Evolutionary conservation across 208 protist species (phyloP).

Genomic region (Trichomonas tenax): DNA sequence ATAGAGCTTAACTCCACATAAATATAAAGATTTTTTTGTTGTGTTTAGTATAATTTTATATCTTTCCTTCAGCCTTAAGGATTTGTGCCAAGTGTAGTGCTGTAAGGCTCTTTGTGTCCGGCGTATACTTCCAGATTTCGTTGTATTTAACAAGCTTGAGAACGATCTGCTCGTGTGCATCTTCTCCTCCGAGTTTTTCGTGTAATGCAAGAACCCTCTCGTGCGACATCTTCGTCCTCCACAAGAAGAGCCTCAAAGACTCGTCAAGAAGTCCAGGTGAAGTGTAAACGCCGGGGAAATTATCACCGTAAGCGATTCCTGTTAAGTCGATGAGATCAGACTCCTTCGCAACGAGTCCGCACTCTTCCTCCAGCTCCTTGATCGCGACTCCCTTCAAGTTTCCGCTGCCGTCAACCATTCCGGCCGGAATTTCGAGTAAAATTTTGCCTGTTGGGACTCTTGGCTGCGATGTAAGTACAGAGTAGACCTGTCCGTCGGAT

Average conservation of each 20-base stretch:
- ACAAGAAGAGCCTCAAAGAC: background rate
- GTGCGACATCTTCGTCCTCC: background rate
- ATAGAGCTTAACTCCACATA: background rate
- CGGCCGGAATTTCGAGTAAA: background rate
- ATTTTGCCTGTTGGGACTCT: background rate
- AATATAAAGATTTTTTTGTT: no score
- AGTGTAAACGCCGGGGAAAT: background rate
- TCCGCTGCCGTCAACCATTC: background rate
- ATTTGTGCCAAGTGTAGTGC: background rate
- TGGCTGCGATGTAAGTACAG: background rate
- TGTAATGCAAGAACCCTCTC: background rate
- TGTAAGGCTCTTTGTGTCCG: background rate
- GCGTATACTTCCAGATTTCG: background rate
- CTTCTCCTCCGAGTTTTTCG: background rate
- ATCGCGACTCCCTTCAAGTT: background rate
- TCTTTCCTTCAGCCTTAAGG: background rate
- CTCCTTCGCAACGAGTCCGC: background rate
- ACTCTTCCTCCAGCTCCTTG: conserved; percentile 14
- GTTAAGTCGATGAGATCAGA: background rate
- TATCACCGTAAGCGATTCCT: background rate
- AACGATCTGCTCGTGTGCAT: background rate
- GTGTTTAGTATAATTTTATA: background rate
- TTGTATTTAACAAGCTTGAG: background rate
- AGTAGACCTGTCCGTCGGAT: background rate
- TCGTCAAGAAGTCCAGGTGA: background rate